Evolutionary conservation across 176 grass and related monocot genomes (phyloP).

Genomic region (Oryza meyeriana): DNA sequence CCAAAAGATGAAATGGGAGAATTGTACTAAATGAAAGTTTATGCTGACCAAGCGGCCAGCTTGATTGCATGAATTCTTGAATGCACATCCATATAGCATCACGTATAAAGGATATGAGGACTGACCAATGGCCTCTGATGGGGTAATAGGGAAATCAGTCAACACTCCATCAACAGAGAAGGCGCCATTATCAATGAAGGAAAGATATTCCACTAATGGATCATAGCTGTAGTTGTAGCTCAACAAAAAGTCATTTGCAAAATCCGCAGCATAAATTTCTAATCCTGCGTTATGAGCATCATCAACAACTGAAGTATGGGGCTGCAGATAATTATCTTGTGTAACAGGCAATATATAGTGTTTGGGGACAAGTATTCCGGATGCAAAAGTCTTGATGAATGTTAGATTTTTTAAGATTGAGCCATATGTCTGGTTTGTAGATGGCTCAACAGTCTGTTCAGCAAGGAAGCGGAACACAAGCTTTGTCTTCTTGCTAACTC

Average conservation of each 20-base stretch:
- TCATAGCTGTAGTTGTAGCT: slow-evolving; percentile 98
- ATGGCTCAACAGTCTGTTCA: slow-evolving; percentile 50
- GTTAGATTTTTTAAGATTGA: slow-evolving; percentile 64
- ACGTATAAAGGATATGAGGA: slow-evolving; percentile 13
- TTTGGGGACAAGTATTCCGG: slow-evolving; percentile 92
- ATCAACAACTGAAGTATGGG: slow-evolving; percentile 46
- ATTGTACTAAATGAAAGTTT: neutral
- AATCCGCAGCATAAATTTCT: slow-evolving; percentile 78
- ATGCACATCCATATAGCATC: neutral
- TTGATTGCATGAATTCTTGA: neutral
- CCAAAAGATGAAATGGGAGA: slow-evolving; percentile 6
- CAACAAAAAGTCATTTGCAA: slow-evolving; percentile 62
- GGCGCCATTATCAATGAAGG: slow-evolving; percentile 60
- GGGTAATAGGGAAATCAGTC: slow-evolving; percentile 79
- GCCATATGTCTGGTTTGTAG: slow-evolving; percentile 67
- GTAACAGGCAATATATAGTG: slow-evolving; percentile 69
- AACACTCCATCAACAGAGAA: slow-evolving; percentile 86
- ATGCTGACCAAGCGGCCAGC: neutral
- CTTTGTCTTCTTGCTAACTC: slow-evolving; percentile 61
- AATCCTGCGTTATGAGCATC: slow-evolving; percentile 81
- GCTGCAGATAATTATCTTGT: slow-evolving; percentile 64
- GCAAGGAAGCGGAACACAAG: slow-evolving; percentile 83
- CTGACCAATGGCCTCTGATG: slow-evolving; percentile 63
- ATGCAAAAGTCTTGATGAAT: slow-evolving; percentile 76
- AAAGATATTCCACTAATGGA: slow-evolving; percentile 69